Evolutionary conservation across 805 yeast genomes (phyloP).

Genomic region (Candida ovalis): DNA sequence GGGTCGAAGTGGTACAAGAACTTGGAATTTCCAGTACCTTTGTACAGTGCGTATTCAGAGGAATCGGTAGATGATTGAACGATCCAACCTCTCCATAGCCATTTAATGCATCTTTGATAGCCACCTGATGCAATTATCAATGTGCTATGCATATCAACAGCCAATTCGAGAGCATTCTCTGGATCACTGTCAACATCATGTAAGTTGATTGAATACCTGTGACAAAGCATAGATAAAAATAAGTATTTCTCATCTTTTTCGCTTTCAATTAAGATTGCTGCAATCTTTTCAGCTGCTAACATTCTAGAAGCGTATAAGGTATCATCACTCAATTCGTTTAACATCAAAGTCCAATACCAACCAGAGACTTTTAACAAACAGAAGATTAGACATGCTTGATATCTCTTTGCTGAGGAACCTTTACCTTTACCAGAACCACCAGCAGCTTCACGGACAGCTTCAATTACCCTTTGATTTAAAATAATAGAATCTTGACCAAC

Average conservation of each 20-base stretch:
- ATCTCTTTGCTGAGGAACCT: conserved; percentile 55
- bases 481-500: conserved; percentile 55
- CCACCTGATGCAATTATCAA: conserved; percentile 76
- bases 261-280: conserved; percentile 63
- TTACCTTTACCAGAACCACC: conserved; percentile 70
- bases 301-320: conserved; percentile 59
- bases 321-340: conserved; percentile 61
- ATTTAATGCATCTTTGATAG: conserved; percentile 78
- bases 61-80: conserved; percentile 71
- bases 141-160: conserved; percentile 81
- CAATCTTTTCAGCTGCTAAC: conserved; percentile 68
- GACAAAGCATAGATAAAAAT: conserved; percentile 74
- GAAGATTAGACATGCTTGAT: conserved; percentile 65
- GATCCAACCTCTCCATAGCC: conserved; percentile 95
- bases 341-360: conserved; percentile 68
- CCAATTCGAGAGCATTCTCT: conserved; percentile 74
- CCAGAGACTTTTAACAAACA: conserved; percentile 69
- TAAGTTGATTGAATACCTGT: conserved; percentile 63
- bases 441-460: conserved; percentile 66
- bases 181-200: conserved; percentile 62
- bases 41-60: conserved; percentile 60
- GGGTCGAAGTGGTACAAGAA: conserved; percentile 71
- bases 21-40: conserved; percentile 51
- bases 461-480: conserved; percentile 53
- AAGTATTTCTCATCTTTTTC: conserved; percentile 57